Percentiles rank a stretch among this genome's conserved stretches.
These are phyloP conservation scores for Cladosporium phlei DNA, from an alignment of 2,329 filamentous ascomycete genomes.

Conservation along the genomic window DNA sequence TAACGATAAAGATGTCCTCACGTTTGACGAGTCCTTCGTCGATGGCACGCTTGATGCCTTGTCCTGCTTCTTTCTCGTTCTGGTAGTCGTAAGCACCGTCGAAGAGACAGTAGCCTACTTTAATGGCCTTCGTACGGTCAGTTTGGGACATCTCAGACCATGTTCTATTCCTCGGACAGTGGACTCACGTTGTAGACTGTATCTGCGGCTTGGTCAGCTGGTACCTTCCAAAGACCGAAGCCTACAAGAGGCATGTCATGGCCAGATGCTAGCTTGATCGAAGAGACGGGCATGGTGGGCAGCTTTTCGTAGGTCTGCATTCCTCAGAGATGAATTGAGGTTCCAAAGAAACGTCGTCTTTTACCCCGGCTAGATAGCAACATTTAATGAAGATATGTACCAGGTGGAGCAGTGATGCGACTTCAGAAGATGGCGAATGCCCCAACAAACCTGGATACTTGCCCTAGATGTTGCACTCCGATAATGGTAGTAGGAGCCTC, in stretches of 20 bases:
- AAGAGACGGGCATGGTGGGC: slow-evolving; percentile 8
- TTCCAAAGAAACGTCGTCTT: too few relatives aligned
- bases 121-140: slow-evolving; percentile 39
- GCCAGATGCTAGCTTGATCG: slow-evolving; percentile 18
- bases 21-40: slow-evolving; percentile 71
- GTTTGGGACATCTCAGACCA: too few relatives aligned
- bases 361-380: too few relatives aligned
- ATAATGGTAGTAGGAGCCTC: not conserved
- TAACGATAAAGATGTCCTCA: slow-evolving; percentile 81
- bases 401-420: too few relatives aligned
- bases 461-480: too few relatives aligned
- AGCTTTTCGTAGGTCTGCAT: too few relatives aligned
- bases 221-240: slow-evolving; percentile 75
- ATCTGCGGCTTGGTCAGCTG: slow-evolving; percentile 62
- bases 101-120: slow-evolving; percentile 52
- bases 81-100: slow-evolving; percentile 63
- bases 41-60: slow-evolving; percentile 57
- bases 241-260: slow-evolving; percentile 63
- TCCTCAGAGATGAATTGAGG: too few relatives aligned
- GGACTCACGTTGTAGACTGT: slow-evolving; percentile 59
- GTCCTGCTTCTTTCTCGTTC: slow-evolving; percentile 68
- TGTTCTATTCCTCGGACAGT: too few relatives aligned
- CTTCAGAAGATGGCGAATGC: too few relatives aligned
- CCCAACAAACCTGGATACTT: too few relatives aligned
- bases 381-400: too few relatives aligned